Percentiles rank a stretch among this genome's conserved stretches.
phyloP scores from a whole-genome alignment of 192 early-diverging fungal species.

The Ambispora gerdemannii region DNA sequence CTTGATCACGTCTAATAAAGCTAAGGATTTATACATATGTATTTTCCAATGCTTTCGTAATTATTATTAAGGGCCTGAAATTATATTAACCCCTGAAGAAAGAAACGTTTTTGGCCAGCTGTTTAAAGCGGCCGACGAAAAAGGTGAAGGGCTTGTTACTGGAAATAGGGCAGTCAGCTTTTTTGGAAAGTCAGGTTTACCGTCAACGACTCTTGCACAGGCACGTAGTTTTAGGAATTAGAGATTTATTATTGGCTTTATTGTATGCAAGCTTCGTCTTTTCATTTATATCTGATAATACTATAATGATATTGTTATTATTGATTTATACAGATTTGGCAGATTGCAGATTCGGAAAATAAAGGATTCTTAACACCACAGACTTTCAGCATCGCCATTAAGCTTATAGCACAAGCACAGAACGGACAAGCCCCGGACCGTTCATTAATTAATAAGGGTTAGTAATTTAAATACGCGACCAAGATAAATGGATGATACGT shows the following conservation, averaged over 20 bases:
- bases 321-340: slow-evolving; percentile 69
- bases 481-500: neutral
- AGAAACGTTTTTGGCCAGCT: slow-evolving; percentile 57
- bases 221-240: slow-evolving; percentile 32
- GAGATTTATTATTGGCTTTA: neutral
- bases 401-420: slow-evolving; percentile 86
- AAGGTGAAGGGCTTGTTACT: slow-evolving; percentile 61
- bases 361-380: slow-evolving; percentile 69
- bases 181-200: slow-evolving; percentile 68
- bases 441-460: slow-evolving; percentile 45
- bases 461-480: slow-evolving; percentile 5
- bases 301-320: neutral
- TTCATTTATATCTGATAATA: neutral
- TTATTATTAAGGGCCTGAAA: slow-evolving; percentile 34
- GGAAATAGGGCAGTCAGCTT: slow-evolving; percentile 71
- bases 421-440: slow-evolving; percentile 58
- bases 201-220: slow-evolving; percentile 57
- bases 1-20: too few relatives aligned
- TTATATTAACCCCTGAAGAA: slow-evolving; percentile 60
- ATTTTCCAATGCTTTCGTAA: too few relatives aligned
- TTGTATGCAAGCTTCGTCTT: neutral
- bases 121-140: slow-evolving; percentile 58
- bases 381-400: slow-evolving; percentile 79
- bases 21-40: too few relatives aligned
- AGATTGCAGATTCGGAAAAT: slow-evolving; percentile 73